A percentile compares a stretch with the other conserved stretches of the same genome.
These are phyloP conservation scores for Penicillium sp. DNA, from an alignment of 2,329 filamentous ascomycete genomes.

Conservation along the genomic window DNA sequence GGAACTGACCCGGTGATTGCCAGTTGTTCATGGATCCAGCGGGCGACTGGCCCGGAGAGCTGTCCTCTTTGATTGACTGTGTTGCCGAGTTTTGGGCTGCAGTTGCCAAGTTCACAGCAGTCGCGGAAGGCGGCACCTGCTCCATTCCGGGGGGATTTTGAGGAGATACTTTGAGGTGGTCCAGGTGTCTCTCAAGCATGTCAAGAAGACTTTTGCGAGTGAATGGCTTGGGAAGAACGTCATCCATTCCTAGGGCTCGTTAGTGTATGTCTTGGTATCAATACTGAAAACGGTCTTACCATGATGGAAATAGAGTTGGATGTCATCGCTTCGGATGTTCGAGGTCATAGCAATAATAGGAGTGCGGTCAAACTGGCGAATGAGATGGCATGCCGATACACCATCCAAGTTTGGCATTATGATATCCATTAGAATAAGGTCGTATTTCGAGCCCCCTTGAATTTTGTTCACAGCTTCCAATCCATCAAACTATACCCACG, in stretches of 20 bases:
- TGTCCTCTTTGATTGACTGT: conserved; percentile 63
- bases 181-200: conserved; percentile 84
- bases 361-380: conserved; percentile 78
- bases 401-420: conserved; percentile 97
- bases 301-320: conserved; percentile 95
- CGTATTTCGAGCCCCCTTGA: conserved; percentile 64
- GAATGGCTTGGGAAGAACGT: conserved; percentile 95
- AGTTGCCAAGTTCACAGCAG: conserved; percentile 45
- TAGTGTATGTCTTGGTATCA: conserved; percentile 9
- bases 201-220: conserved; percentile 82
- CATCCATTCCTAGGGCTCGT: conserved; percentile 78
- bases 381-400: conserved; percentile 90
- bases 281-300: conserved; percentile 58
- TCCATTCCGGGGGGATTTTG: conserved; percentile 50
- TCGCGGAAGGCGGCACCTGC: conserved; percentile 41
- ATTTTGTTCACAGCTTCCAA: conserved; percentile 90
- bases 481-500: conserved; percentile 68
- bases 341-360: conserved; percentile 99
- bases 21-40: conserved; percentile 60
- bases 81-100: conserved; percentile 51
- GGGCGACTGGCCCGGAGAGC: conserved; percentile 63
- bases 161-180: conserved; percentile 73
- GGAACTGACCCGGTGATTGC: conserved; percentile 63
- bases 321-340: conserved; percentile 94
- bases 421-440: conserved; percentile 83